Conservation (phyloP, 1,139 yeast genomes). For the Kurtzmaniella quercitrusa region DNA sequence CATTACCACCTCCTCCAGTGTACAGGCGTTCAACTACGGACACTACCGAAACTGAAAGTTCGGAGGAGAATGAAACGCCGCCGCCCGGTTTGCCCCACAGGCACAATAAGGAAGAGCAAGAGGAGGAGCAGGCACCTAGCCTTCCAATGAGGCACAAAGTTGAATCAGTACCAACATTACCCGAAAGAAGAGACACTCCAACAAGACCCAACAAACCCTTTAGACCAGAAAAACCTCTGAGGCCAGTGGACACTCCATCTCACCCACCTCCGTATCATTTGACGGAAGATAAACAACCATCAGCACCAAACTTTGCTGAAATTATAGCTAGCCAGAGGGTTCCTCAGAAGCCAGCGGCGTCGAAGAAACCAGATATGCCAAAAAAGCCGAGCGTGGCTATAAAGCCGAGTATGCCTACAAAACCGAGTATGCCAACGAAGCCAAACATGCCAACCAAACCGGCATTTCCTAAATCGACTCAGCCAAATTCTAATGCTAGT, state of each 20-base stretch:
- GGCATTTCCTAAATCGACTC: conserved; percentile 8
- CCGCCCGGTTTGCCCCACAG: not conserved
- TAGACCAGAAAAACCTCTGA: not conserved
- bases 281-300: not conserved
- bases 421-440: conserved; percentile 6
- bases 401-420: conserved; percentile 6
- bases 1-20: conserved; percentile 11
- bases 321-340: no score
- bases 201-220: conserved; percentile 2
- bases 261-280: not conserved
- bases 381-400: not conserved
- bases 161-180: not conserved
- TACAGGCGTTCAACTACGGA: not conserved
- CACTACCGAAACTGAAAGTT: not conserved
- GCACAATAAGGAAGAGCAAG: not conserved
- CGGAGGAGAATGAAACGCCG: not conserved
- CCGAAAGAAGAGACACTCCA: not conserved
- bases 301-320: conserved; percentile 8
- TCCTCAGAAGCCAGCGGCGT: not conserved
- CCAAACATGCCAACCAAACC: conserved; percentile 4
- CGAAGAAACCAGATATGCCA: conserved; percentile 3
- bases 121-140: not conserved
- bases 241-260: not conserved
- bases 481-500: conserved; percentile 12
- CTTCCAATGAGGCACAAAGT: not conserved